A percentile compares a stretch with the other conserved stretches of the same genome.
Evolutionary conservation across 73 alveolate species (phyloP).

Genomic region (Durusdinium trenchii): DNA sequence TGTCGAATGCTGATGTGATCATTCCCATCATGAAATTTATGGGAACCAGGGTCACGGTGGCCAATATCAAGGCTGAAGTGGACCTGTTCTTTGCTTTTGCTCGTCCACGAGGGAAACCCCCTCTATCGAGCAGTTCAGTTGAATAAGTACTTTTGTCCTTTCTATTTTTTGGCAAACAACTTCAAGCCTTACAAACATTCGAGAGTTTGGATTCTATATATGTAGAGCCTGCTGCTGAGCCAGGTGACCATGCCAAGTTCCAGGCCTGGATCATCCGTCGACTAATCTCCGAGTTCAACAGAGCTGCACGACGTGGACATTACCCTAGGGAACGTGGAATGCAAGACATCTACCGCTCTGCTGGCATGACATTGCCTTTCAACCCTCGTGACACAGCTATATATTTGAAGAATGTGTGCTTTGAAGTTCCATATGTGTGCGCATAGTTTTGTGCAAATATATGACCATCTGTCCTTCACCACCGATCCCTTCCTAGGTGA

Average conservation of each 20-base stretch:
- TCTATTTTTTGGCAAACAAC: too few relatives aligned
- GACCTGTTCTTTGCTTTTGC: background rate
- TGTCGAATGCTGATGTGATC: conserved; percentile 33
- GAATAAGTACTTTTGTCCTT: too few relatives aligned
- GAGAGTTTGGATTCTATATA: background rate
- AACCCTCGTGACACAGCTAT: conserved; percentile 20
- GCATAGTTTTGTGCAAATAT: background rate
- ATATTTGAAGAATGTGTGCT: background rate
- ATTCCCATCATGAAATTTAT: background rate
- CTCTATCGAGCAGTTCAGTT: background rate
- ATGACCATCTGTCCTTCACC: too few relatives aligned
- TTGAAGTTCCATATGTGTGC: background rate
- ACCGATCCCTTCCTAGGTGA: background rate
- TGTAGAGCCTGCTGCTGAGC: background rate
- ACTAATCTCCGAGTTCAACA: conserved; percentile 19
- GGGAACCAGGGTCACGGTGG: conserved; percentile 23
- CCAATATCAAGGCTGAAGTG: background rate
- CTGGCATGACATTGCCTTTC: background rate
- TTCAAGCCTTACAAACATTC: too few relatives aligned
- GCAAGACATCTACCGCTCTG: background rate
- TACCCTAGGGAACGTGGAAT: background rate
- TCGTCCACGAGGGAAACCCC: background rate
- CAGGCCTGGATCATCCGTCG: conserved; percentile 34
- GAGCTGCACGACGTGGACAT: conserved; percentile 18
- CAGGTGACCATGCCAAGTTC: conserved; percentile 12